phyloP scores from a whole-genome alignment of 164 flowering plant species.

The Macadamia tetraphylla region DNA sequence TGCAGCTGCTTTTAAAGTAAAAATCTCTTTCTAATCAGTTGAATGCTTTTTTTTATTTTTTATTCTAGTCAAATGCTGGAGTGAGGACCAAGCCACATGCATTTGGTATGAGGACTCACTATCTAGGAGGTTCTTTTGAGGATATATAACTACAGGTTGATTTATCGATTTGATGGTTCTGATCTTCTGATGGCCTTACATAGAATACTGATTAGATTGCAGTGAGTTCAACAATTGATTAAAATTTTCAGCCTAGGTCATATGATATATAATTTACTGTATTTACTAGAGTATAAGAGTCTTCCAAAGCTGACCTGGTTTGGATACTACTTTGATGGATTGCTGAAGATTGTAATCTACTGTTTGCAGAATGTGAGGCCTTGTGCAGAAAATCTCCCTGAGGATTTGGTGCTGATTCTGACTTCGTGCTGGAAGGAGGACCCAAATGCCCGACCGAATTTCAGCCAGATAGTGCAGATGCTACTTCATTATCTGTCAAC shows the following conservation, averaged over 20 bases:
- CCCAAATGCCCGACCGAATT: conserved; percentile 78
- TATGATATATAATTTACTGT: neutral
- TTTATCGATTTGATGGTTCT: neutral
- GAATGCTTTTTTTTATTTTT: neutral
- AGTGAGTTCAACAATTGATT: neutral
- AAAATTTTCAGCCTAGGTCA: neutral
- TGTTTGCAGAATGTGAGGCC: conserved; percentile 78
- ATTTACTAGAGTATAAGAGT: neutral
- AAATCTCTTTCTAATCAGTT: neutral
- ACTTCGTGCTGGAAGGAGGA: conserved; percentile 96
- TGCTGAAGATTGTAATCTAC: neutral
- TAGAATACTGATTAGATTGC: neutral
- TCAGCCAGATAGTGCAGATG: conserved; percentile 81
- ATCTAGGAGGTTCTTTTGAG: neutral
- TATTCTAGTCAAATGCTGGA: neutral
- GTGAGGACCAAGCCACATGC: neutral
- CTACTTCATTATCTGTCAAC: conserved; percentile 56
- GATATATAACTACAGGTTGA: neutral
- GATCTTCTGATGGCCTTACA: neutral
- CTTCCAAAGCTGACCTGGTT: neutral
- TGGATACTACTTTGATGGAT: neutral
- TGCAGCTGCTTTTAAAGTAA: conserved; percentile 80
- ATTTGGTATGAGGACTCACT: neutral
- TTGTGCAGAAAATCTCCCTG: conserved; percentile 78
- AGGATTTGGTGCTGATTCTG: conserved; percentile 65